Conservation (phyloP, 176 grass and related monocot genomes). For the Musa acuminata region DNA sequence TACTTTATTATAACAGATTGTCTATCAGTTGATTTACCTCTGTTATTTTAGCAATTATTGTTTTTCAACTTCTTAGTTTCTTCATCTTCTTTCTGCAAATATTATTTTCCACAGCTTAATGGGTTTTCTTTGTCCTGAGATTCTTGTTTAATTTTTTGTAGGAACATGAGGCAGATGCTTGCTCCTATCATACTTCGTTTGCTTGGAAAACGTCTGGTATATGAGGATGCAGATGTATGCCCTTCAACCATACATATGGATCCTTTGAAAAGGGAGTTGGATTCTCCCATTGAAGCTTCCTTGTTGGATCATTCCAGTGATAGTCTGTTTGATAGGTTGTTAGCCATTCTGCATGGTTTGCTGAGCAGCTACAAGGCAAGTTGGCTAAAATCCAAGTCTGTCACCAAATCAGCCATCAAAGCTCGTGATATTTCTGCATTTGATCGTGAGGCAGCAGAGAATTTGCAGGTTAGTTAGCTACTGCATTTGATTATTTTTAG, state of each 20-base stretch:
- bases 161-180: constrained; percentile 81
- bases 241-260: constrained; percentile 35
- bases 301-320: constrained; percentile 62
- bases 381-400: constrained; percentile 83
- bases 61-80: constrained; percentile 2
- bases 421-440: constrained; percentile 61
- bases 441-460: constrained; percentile 66
- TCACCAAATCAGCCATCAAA: constrained; percentile 44
- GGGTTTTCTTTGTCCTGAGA: background rate
- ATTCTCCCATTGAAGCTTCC: constrained; percentile 48
- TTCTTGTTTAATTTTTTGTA: constrained; percentile 3
- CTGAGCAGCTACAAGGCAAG: constrained; percentile 82
- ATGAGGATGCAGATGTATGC: constrained; percentile 63
- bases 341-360: constrained; percentile 85
- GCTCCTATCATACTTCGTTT: constrained; percentile 66
- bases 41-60: background rate
- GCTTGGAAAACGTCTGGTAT: constrained; percentile 72
- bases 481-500: no score
- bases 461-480: constrained; percentile 61
- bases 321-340: constrained; percentile 77
- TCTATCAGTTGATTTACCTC: no score
- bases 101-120: constrained; percentile 1
- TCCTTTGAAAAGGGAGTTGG: constrained; percentile 40
- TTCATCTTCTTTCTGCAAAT: constrained; percentile 9
- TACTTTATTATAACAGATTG: no score